A percentile compares a stretch with the other conserved stretches of the same genome.
Evolutionary conservation across 2,329 filamentous ascomycete genomes (phyloP).

Genomic region (Penicillium capsulatum): DNA sequence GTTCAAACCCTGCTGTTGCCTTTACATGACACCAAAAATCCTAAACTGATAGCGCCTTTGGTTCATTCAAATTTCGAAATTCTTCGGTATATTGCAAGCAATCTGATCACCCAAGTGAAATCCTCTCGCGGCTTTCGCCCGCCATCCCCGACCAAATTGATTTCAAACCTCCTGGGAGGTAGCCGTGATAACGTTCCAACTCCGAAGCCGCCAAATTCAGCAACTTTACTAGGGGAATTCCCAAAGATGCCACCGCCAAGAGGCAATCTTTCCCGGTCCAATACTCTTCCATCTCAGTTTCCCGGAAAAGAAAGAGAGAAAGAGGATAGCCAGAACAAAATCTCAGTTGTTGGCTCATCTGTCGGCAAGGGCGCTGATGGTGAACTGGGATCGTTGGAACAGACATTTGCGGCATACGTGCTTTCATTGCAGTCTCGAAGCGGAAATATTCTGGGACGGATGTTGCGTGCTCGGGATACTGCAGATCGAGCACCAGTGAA

Average conservation of each 20-base stretch:
- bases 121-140: constrained; percentile 61
- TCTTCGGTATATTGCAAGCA: constrained; percentile 64
- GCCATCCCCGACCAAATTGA: constrained; percentile 83
- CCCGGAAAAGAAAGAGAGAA: constrained; percentile 45
- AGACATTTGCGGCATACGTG: constrained; percentile 79
- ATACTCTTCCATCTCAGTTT: constrained; percentile 42
- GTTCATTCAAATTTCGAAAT: constrained; percentile 75
- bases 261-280: constrained; percentile 40
- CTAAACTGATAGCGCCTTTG: constrained; percentile 55
- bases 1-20: constrained; percentile 68
- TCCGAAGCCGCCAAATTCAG: constrained; percentile 33
- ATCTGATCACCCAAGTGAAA: constrained; percentile 60
- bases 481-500: constrained; percentile 80
- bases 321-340: constrained; percentile 28
- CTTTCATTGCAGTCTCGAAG: constrained; percentile 78
- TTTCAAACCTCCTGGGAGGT: constrained; percentile 74
- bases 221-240: constrained; percentile 41
- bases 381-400: constrained; percentile 70
- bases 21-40: constrained; percentile 60
- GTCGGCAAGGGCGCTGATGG: constrained; percentile 54
- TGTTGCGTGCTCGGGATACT: constrained; percentile 63
- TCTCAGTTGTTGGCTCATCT: constrained; percentile 53
- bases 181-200: constrained; percentile 40
- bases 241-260: constrained; percentile 42
- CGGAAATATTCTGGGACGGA: constrained; percentile 77